Percentiles rank a stretch among this genome's conserved stretches.
Evolutionary conservation across 1,284 basidiomycete genomes (phyloP).

Genomic region (Irpex sp.): DNA sequence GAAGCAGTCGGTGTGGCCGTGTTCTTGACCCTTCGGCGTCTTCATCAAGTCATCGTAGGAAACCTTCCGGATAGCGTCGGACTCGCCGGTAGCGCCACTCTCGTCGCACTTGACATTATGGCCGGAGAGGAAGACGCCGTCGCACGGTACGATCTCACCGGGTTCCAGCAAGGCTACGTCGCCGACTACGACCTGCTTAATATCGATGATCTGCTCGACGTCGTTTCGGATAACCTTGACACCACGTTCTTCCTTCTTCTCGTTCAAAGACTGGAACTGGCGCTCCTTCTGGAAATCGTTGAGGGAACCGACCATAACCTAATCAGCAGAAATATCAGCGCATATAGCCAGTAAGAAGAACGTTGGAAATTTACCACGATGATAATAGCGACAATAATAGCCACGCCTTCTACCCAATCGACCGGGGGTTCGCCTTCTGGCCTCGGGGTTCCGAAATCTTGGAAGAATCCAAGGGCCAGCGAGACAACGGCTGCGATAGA

Average conservation of each 20-base stretch:
- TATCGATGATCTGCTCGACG: conserved; percentile 74
- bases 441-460: conserved; percentile 79
- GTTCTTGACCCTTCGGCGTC: conserved; percentile 25
- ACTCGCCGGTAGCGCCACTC: conserved; percentile 94
- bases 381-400: conserved; percentile 86
- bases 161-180: conserved; percentile 92
- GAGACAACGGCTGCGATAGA: conserved; percentile 92
- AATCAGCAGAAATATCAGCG: conserved; percentile 5
- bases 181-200: conserved; percentile 91
- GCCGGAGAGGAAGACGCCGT: conserved; percentile 90
- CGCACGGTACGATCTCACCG: conserved; percentile 94
- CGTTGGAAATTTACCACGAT: conserved; percentile 62
- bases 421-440: conserved; percentile 61
- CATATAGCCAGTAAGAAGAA: not conserved
- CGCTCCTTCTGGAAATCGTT: conserved; percentile 98
- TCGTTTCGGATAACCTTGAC: conserved; percentile 92
- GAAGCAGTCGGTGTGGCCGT: conserved; percentile 86
- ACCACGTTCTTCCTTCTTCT: conserved; percentile 92
- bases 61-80: conserved; percentile 90
- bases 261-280: conserved; percentile 91
- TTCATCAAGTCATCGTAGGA: conserved; percentile 76
- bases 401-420: conserved; percentile 99
- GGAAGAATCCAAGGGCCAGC: conserved; percentile 91
- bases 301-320: conserved; percentile 83
- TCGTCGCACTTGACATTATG: conserved; percentile 97